Evolutionary conservation across 2,329 filamentous ascomycete species (phyloP).

Genomic region (Canariomyces notabilis): DNA sequence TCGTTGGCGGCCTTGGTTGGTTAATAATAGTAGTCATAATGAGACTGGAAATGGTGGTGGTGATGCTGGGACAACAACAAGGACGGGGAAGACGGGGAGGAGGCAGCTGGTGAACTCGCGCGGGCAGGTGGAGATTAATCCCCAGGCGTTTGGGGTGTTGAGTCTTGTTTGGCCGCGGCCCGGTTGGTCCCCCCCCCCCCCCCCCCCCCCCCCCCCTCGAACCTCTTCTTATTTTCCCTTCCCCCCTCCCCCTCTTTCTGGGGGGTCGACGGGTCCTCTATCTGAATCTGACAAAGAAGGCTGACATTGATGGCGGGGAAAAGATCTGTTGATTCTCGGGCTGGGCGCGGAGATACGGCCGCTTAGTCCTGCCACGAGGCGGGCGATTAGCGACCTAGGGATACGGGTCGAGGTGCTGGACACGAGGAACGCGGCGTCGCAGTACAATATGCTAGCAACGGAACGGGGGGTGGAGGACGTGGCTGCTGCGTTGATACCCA

Average conservation of each 20-base stretch:
- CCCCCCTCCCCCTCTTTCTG: slow-evolving; percentile 1
- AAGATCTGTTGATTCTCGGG: slow-evolving; percentile 86
- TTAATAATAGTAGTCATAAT: background rate
- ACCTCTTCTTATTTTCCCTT: background rate
- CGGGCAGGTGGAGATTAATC: slow-evolving; percentile 73
- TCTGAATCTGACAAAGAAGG: background rate
- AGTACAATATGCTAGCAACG: slow-evolving; percentile 93
- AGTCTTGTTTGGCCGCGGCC: slow-evolving; percentile 81
- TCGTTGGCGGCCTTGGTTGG: slow-evolving; percentile 74
- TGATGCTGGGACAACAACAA: slow-evolving; percentile 21
- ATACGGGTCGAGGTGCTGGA: slow-evolving; percentile 85
- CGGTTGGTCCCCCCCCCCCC: slow-evolving; percentile 49
- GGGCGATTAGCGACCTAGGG: slow-evolving; percentile 68
- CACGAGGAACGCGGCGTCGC: slow-evolving; percentile 86
- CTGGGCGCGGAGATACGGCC: slow-evolving; percentile 72
- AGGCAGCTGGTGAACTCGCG: slow-evolving; percentile 63
- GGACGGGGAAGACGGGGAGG: slow-evolving; percentile 20
- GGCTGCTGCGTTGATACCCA: slow-evolving; percentile 79
- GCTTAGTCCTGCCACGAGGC: slow-evolving; percentile 68
- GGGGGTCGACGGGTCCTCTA: background rate
- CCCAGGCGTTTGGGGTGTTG: slow-evolving; percentile 69
- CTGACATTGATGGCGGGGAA: slow-evolving; percentile 1
- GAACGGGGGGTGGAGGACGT: slow-evolving; percentile 82
- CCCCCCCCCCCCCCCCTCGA: background rate
- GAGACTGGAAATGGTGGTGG: slow-evolving; percentile 30